Conservation (phyloP, 2,329 filamentous ascomycete genomes). For the Chrysoporthe austroafricana region DNA sequence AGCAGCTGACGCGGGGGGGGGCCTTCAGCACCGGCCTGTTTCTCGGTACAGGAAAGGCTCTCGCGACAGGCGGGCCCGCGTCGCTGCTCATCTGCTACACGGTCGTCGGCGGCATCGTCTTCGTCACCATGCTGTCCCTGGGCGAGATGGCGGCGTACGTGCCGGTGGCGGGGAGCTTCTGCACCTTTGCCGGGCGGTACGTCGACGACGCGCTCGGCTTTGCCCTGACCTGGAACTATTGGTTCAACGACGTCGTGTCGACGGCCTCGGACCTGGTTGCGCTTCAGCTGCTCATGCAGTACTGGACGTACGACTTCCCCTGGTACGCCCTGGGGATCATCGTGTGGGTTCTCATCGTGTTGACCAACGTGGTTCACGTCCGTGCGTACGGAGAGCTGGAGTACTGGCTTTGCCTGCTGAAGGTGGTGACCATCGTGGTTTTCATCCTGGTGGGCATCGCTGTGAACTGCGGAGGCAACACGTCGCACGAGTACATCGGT, state of each 20-base stretch:
- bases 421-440: slow-evolving; percentile 57
- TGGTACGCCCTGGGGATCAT: slow-evolving; percentile 67
- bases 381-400: slow-evolving; percentile 60
- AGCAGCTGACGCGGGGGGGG: neutral
- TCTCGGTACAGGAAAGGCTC: slow-evolving; percentile 62
- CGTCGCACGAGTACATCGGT: slow-evolving; percentile 58
- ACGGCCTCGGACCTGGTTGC: slow-evolving; percentile 65
- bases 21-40: slow-evolving; percentile 60
- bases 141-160: slow-evolving; percentile 65
- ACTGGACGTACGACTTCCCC: slow-evolving; percentile 65
- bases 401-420: slow-evolving; percentile 60
- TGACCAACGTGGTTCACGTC: slow-evolving; percentile 56
- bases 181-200: slow-evolving; percentile 57
- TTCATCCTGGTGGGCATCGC: slow-evolving; percentile 68
- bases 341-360: slow-evolving; percentile 60
- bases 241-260: slow-evolving; percentile 68
- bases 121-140: slow-evolving; percentile 60
- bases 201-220: slow-evolving; percentile 59
- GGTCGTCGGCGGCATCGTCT: slow-evolving; percentile 61
- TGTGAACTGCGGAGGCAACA: slow-evolving; percentile 63
- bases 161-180: slow-evolving; percentile 58
- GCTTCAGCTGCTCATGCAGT: slow-evolving; percentile 60
- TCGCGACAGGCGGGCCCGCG: slow-evolving; percentile 63
- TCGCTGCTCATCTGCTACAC: slow-evolving; percentile 61
- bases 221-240: slow-evolving; percentile 63